Evolutionary conservation across 805 yeast genomes (phyloP), one percentile per base, ranked within the genome.

Genomic region (Kodamaea fukazawae): DNA sequence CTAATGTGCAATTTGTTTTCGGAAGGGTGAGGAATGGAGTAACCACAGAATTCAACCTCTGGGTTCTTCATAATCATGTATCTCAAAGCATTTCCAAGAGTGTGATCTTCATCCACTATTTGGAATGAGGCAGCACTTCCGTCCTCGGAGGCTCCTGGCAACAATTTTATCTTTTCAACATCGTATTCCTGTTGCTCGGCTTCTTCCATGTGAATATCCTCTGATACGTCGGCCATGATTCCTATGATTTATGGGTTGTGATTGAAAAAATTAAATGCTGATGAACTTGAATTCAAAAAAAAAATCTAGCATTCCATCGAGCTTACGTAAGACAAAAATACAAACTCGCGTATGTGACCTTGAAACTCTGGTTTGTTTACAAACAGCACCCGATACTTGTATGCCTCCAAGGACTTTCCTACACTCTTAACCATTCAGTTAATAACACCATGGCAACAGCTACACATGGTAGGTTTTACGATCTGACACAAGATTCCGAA

Each of bases 21-120:
- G 26, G 96, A 86, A 13, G 99, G 99, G 65, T 93, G 99, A 8
- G 99, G 99, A 50, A 93, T 93, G 32, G 97, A 88, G 67, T 93
- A 93, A 41, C 99, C 99, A 59, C 98, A 91, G 62, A 93, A 93
- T 59, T 93, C 99, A 17, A 93, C 99, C 49, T 89, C 95, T 28
- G 97, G 96, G 53, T 93, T 93, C 67, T 91, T 90, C 96, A 93
- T 89, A 53, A 93, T 88, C 60, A 91, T 81, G 64, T 89, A 90
- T 60, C 97, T 81, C 38, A 93, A 75, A 4, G 98, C 85, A 57
- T 93, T 93, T 16, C 99, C 99, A 36, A 93, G 67, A 1, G 99
- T 93, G 61, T 93, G 99, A 65, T 93, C 99, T 63, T 93, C 99
- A 51, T 89, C 93, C 23, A 79, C 61, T 45, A 93, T 83, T 64